phyloP scores from a whole-genome alignment of 495 filamentous ascomycete species.

The Tuber borchii region DNA sequence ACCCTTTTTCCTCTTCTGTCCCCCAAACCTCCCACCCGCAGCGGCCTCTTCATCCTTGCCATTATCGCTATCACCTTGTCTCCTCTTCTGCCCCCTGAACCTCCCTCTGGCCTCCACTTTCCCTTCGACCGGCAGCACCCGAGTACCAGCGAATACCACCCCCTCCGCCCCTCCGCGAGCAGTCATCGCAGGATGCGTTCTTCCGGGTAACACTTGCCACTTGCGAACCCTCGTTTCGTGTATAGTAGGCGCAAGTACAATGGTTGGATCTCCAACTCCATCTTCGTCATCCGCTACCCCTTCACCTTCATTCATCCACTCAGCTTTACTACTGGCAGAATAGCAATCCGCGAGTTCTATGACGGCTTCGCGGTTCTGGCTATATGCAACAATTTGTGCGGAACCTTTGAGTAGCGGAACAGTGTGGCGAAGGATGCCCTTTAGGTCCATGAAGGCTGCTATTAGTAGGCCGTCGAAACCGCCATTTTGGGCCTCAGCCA shows the following conservation, averaged over 20 bases:
- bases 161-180: slow-evolving; percentile 80
- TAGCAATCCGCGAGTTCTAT: slow-evolving; percentile 70
- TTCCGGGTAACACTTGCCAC: slow-evolving; percentile 86
- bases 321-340: slow-evolving; percentile 57
- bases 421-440: slow-evolving; percentile 62
- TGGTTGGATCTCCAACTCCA: slow-evolving; percentile 70
- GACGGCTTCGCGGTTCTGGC: slow-evolving; percentile 68
- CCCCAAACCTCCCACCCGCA: slow-evolving; percentile 53
- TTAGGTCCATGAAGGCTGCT: slow-evolving; percentile 69
- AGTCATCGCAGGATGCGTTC: slow-evolving; percentile 93
- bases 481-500: slow-evolving; percentile 66
- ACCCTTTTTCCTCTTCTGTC: slow-evolving; percentile 51
- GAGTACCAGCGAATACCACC: slow-evolving; percentile 76
- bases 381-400: slow-evolving; percentile 78
- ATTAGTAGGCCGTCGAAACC: slow-evolving; percentile 77
- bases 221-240: slow-evolving; percentile 66
- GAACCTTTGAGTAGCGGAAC: slow-evolving; percentile 77
- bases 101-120: slow-evolving; percentile 77
- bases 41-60: slow-evolving; percentile 39
- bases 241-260: slow-evolving; percentile 69
- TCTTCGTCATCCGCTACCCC: slow-evolving; percentile 47
- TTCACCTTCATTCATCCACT: slow-evolving; percentile 22
- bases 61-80: slow-evolving; percentile 47
- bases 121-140: slow-evolving; percentile 69
- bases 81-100: slow-evolving; percentile 50